Percentiles rank a stretch among this genome's conserved stretches.
These are phyloP conservation scores for Populus nigra DNA, from an alignment of 345 rosid genomes.

Conservation along the genomic window DNA sequence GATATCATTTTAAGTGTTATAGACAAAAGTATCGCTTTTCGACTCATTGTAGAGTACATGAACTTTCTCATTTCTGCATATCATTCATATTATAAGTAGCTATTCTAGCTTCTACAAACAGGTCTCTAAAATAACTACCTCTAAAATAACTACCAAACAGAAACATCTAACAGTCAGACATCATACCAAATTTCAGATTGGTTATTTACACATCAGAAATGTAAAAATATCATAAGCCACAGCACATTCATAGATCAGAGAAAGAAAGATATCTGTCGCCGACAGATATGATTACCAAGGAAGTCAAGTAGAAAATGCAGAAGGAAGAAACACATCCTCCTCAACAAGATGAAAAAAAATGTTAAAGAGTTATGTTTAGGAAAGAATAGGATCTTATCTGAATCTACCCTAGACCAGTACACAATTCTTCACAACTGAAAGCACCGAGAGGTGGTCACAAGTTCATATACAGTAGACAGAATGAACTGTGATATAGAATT, in stretches of 20 bases:
- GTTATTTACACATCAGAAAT: neutral
- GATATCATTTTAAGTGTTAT: constrained; percentile 16
- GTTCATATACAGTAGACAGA: neutral
- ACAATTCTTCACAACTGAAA: neutral
- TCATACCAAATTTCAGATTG: neutral
- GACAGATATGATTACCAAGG: neutral
- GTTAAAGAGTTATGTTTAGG: neutral
- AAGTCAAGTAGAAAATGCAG: neutral
- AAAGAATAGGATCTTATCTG: neutral
- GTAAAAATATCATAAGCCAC: neutral
- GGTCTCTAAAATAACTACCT: neutral
- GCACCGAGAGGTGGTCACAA: neutral
- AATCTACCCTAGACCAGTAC: neutral
- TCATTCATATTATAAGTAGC: neutral
- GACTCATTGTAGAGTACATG: neutral
- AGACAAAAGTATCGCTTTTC: constrained; percentile 12
- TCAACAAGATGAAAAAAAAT: neutral
- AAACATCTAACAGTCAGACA: neutral
- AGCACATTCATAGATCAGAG: neutral
- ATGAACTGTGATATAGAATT: too few relatives aligned
- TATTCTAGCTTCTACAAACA: neutral
- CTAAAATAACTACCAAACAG: neutral
- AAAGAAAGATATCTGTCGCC: neutral
- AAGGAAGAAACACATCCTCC: neutral
- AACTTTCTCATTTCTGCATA: neutral